A percentile compares a stretch with the other conserved stretches of the same genome.
Conservation (phyloP, 139 green algal genomes). For the Coelastrella sp. region DNA sequence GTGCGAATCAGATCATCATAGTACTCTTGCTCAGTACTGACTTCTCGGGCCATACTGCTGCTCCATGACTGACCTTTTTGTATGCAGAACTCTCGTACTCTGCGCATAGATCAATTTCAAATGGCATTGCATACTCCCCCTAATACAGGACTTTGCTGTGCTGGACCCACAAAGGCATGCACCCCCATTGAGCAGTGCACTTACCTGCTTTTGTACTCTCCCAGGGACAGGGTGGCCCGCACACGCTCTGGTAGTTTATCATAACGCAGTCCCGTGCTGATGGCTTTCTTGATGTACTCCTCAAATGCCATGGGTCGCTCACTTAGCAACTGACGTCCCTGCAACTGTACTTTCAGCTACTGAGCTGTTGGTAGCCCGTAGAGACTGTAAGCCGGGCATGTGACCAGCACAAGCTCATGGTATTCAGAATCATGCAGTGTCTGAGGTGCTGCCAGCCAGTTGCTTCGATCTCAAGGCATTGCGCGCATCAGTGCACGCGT, state of each 20-base stretch:
- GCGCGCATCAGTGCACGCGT: too few relatives aligned
- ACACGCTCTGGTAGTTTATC: conserved; percentile 79
- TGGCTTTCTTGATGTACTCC: conserved; percentile 69
- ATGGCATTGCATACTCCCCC: too few relatives aligned
- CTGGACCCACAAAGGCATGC: too few relatives aligned
- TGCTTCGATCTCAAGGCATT: too few relatives aligned
- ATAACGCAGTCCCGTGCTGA: conserved; percentile 68
- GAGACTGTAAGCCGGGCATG: too few relatives aligned
- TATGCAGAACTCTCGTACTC: conserved; percentile 89
- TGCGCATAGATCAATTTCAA: conserved; percentile 48
- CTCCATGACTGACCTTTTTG: conserved; percentile 78
- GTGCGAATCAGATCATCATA: conserved; percentile 88
- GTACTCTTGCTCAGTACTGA: conserved; percentile 87
- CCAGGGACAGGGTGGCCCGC: conserved; percentile 51
- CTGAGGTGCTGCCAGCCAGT: too few relatives aligned
- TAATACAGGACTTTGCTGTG: too few relatives aligned
- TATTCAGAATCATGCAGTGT: too few relatives aligned
- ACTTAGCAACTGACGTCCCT: background rate
- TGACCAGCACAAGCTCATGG: too few relatives aligned
- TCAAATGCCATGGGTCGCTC: conserved; percentile 30
- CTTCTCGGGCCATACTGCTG: conserved; percentile 67
- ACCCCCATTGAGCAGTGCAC: background rate
- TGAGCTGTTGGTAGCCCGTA: background rate
- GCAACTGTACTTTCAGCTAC: background rate
- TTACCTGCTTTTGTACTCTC: conserved; percentile 66